Percentiles rank a stretch among this genome's conserved stretches.
phyloP scores from a whole-genome alignment of 345 rosid species.

The Salix caprea region DNA sequence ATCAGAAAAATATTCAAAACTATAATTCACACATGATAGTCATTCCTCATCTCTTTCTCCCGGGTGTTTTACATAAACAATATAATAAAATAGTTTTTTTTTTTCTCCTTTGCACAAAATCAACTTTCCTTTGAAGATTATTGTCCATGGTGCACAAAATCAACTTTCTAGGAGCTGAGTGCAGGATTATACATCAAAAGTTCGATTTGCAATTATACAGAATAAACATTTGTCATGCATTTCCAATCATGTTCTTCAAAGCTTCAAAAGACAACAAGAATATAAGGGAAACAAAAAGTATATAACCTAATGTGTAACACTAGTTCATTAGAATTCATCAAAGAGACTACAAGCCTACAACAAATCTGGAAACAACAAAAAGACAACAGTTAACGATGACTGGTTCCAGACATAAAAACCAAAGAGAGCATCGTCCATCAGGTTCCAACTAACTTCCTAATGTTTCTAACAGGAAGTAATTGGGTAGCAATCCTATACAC shows the following conservation, averaged over 20 bases:
- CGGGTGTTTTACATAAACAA: too few relatives aligned
- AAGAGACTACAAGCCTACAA: not conserved
- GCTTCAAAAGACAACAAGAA: not conserved
- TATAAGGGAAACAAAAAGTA: not conserved
- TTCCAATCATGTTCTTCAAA: not conserved
- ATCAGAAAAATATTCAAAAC: too few relatives aligned
- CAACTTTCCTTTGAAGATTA: too few relatives aligned
- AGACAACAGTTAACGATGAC: not conserved
- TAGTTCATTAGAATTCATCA: not conserved
- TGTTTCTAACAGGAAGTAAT: constrained; percentile 6
- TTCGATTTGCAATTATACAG: not conserved
- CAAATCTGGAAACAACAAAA: not conserved
- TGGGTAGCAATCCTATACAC: not conserved
- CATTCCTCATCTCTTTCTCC: too few relatives aligned
- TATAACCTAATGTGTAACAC: not conserved
- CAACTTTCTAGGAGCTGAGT: not conserved
- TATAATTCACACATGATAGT: too few relatives aligned
- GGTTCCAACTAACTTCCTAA: constrained; percentile 1
- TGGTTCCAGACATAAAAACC: not conserved
- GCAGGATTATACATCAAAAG: not conserved
- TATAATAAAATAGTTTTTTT: too few relatives aligned
- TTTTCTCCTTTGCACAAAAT: too few relatives aligned
- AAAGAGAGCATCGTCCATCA: not conserved
- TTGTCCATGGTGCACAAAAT: too few relatives aligned
- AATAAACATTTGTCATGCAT: not conserved